Conservation (phyloP, 306 rosid species). For the Glycine latifolia region DNA sequence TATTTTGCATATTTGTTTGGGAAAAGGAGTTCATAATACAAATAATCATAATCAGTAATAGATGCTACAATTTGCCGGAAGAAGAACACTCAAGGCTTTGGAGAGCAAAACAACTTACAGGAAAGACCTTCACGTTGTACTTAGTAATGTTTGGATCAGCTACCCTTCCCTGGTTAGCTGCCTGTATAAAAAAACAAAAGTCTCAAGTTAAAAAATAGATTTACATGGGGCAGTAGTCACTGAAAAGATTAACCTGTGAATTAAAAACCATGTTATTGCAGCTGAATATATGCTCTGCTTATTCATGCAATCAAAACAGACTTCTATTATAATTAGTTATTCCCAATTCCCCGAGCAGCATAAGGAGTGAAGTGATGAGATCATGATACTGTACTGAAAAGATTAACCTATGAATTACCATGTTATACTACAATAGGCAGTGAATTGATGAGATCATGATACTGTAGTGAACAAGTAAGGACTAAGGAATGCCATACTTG, state of each 20-base stretch:
- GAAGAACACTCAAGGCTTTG: neutral
- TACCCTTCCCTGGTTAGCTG: conserved; percentile 69
- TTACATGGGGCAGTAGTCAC: neutral
- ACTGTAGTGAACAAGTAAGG: conserved; percentile 16
- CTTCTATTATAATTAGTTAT: conserved; percentile 7
- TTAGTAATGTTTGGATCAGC: conserved; percentile 77
- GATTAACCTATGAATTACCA: no score
- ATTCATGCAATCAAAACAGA: conserved; percentile 35
- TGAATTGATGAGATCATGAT: neutral
- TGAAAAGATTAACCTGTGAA: conserved; percentile 22
- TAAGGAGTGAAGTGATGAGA: conserved; percentile 17
- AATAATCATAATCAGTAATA: neutral
- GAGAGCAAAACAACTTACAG: conserved; percentile 63
- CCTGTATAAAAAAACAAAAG: conserved; percentile 56
- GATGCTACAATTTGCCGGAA: neutral
- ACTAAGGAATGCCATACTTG: conserved; percentile 57
- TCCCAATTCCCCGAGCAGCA: neutral
- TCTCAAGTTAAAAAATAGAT: conserved; percentile 30
- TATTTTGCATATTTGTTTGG: neutral
- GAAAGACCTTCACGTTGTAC: conserved; percentile 86
- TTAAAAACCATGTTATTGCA: neutral
- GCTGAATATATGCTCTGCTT: neutral
- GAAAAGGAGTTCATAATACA: neutral
- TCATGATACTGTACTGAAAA: neutral
- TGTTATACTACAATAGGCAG: no score